Base-by-base conservation (phyloP, 805 yeast species). In the Candida coquimbonensis region DNA sequence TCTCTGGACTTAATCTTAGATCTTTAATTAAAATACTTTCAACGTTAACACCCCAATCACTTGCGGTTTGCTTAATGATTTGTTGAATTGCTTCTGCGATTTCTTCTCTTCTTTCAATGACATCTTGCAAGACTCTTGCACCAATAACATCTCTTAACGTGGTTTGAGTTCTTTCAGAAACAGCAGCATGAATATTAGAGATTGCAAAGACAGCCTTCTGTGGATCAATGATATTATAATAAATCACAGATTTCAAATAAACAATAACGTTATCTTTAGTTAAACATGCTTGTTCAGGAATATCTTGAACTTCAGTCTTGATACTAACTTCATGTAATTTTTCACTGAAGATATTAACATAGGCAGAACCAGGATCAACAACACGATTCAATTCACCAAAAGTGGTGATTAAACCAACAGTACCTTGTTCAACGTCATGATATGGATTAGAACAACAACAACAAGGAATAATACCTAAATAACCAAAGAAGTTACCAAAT, bases 111-210 rank as follows among this genome's bases (percentile, higher is more conserved):
- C 81, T 77, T 57, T 82, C 88, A 54, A 82, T 81, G 21, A 81
- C 83, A 53, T 82, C 88, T 64, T 82, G 89, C 54, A 82, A 67
- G 19, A 68, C 70, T 42, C 86, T 65, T 32, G 81, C 69, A 50
- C 89, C 89, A 45, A 81, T 73, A 21, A 82, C 89, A 52, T 81
- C 86, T 61, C 89, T 71, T 56, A 82, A 66, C 4, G 89, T 82
- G 38, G 87, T 82, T 62, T 81, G 86, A 6, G 87, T 81, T 59
- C 87, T 70, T 60, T 81, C 87, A 44, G 70, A 64, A 44, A 82
- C 69, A 16, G 88, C 83, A 38, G 61, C 63, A 48, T 71, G 70
- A 47, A 82, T 75, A 54, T 78, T 63, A 32, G 69, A 61, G 50
- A 82, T 78, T 29, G 80, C 76, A 54, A 74, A 81, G 43, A 72